A percentile compares a stretch with the other conserved stretches of the same genome.
Evolutionary conservation across 352 stramenopile species (phyloP).

Genomic region (Globisporangium iwayamae): DNA sequence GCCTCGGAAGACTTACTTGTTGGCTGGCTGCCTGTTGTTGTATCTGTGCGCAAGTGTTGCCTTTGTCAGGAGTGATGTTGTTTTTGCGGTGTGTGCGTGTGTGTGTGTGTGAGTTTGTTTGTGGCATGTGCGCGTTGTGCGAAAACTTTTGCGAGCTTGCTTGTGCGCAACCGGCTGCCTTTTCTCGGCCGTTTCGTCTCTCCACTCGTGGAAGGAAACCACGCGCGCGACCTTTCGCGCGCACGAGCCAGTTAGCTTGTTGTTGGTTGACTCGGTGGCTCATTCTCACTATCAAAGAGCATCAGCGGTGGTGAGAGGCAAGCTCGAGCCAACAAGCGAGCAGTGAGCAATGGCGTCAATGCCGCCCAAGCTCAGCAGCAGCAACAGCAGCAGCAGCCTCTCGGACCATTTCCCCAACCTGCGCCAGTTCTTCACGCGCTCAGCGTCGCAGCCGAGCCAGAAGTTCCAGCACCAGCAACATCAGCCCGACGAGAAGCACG

Average conservation of each 20-base stretch:
- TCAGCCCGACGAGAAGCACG: background rate
- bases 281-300: background rate
- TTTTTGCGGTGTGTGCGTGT: background rate
- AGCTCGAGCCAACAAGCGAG: background rate
- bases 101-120: background rate
- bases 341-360: background rate
- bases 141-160: too few species aligned
- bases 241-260: background rate
- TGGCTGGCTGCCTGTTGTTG: background rate
- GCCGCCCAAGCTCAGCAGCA: constrained; percentile 13
- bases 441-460: constrained; percentile 20
- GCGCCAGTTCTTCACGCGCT: constrained; percentile 30
- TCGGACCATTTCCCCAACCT: constrained; percentile 17
- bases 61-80: background rate
- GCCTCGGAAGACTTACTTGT: too few species aligned
- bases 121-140: too few species aligned
- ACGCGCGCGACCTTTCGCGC: background rate
- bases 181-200: too few species aligned
- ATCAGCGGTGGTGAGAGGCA: background rate
- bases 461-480: constrained; percentile 5
- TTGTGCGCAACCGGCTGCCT: too few species aligned
- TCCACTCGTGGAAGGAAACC: too few species aligned
- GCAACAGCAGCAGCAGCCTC: constrained; percentile 18
- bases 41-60: background rate
- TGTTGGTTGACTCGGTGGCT: too few species aligned